Percentiles rank a stretch among this genome's conserved stretches.
Conservation (phyloP, 768 basidiomycete genomes). For the Podaxis rugospora region DNA sequence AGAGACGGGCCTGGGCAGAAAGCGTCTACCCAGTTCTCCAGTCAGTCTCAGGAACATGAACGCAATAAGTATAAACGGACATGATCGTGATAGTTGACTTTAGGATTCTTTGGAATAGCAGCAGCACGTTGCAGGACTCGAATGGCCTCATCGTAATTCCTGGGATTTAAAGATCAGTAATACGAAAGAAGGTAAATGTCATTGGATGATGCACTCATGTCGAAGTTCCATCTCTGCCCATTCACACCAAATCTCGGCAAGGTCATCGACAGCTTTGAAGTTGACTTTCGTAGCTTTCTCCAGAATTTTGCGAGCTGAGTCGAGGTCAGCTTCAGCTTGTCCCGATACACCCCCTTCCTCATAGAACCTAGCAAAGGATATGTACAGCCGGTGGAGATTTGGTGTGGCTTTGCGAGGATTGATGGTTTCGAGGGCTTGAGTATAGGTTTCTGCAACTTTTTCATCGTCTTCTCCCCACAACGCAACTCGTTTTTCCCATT, state of each 20-base stretch:
- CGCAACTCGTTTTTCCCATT: conserved; percentile 98
- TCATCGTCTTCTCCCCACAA: conserved; percentile 92
- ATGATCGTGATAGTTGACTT: conserved; percentile 93
- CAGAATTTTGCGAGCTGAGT: conserved; percentile 85
- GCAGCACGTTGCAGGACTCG: conserved; percentile 96
- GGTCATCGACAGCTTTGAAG: conserved; percentile 94
- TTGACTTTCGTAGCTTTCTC: conserved; percentile 91
- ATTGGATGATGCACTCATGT: conserved; percentile 66
- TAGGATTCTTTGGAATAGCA: conserved; percentile 83
- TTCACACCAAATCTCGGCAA: conserved; percentile 99
- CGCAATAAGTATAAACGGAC: conserved; percentile 36
- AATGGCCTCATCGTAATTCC: conserved; percentile 95
- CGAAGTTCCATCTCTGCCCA: conserved; percentile 99
- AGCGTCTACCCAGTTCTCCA: conserved; percentile 48
- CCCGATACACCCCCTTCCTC: conserved; percentile 88
- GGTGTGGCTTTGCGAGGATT: conserved; percentile 86
- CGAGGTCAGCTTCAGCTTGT: conserved; percentile 76
- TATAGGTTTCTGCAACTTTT: conserved; percentile 94
- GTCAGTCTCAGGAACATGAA: neutral
- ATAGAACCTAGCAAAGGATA: conserved; percentile 97
- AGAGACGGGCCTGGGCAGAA: conserved; percentile 82
- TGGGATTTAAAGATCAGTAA: conserved; percentile 27
- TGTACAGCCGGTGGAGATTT: conserved; percentile 83
- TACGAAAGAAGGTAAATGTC: neutral
- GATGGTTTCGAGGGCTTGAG: conserved; percentile 82